Evolutionary conservation across 2,329 filamentous ascomycete species (phyloP).

Genomic region (Aaosphaeria arxii): DNA sequence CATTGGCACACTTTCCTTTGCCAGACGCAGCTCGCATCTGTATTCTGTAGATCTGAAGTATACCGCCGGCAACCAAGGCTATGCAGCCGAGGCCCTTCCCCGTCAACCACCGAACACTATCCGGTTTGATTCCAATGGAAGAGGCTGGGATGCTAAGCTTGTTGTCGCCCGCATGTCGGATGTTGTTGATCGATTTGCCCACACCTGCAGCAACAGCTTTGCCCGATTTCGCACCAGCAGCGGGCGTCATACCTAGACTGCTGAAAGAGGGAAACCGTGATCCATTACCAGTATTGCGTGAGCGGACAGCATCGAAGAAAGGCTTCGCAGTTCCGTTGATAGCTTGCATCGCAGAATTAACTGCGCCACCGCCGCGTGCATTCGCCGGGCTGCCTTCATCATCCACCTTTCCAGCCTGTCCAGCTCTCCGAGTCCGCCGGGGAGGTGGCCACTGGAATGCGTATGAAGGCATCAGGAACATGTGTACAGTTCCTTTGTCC

Average conservation of each 20-base stretch:
- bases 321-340: conserved; percentile 43
- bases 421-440: conserved; percentile 37
- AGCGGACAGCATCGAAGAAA: conserved; percentile 36
- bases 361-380: conserved; percentile 28
- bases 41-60: conserved; percentile 64
- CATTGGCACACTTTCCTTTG: conserved; percentile 40
- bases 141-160: conserved; percentile 65
- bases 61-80: conserved; percentile 63
- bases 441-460: conserved; percentile 87
- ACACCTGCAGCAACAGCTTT: conserved; percentile 72
- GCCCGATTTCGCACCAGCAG: conserved; percentile 60
- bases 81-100: conserved; percentile 62
- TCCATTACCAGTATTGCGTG: conserved; percentile 27
- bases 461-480: conserved; percentile 79
- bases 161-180: conserved; percentile 73
- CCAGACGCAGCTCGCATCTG: conserved; percentile 46
- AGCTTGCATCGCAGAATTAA: conserved; percentile 41
- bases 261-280: conserved; percentile 33
- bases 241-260: conserved; percentile 39
- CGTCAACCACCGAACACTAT: conserved; percentile 65
- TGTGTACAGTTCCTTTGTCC: conserved; percentile 90
- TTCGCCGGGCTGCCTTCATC: conserved; percentile 29
- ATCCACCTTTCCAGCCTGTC: conserved; percentile 18
- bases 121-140: conserved; percentile 51
- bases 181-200: conserved; percentile 67